phyloP scores from a whole-genome alignment of 345 rosid species.

The Populus alba region DNA sequence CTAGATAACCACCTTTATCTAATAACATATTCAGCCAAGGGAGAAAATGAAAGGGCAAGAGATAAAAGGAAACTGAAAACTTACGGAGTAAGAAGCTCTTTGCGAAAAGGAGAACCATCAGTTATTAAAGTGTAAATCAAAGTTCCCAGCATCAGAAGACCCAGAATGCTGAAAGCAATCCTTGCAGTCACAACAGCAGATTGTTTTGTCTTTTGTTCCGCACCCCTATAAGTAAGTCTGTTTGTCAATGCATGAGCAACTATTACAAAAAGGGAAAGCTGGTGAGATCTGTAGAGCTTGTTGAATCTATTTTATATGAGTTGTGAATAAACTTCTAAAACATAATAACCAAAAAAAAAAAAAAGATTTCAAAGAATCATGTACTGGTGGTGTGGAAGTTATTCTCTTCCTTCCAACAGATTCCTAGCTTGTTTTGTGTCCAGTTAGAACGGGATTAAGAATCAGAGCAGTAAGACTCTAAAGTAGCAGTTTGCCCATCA shows the following conservation, averaged over 20 bases:
- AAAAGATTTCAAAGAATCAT: background rate
- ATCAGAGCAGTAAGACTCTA: background rate
- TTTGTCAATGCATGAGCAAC: slow-evolving; percentile 1
- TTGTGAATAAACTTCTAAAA: background rate
- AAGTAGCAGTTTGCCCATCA: background rate
- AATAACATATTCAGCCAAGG: no score
- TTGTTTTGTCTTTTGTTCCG: slow-evolving; percentile 38
- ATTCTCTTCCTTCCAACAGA: background rate
- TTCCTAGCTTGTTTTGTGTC: background rate
- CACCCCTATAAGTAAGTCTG: slow-evolving; percentile 37
- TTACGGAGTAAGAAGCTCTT: slow-evolving; percentile 82
- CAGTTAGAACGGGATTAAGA: background rate
- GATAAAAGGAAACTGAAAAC: slow-evolving; percentile 15
- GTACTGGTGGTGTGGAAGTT: background rate
- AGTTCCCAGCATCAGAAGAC: slow-evolving; percentile 69
- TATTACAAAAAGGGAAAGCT: background rate
- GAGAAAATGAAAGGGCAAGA: background rate
- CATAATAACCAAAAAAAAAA: background rate
- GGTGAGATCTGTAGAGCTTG: background rate
- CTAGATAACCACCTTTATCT: background rate
- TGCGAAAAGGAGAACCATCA: slow-evolving; percentile 82
- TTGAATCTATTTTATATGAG: background rate
- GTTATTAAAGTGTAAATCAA: slow-evolving; percentile 61
- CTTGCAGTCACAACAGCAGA: slow-evolving; percentile 56
- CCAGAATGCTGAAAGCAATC: slow-evolving; percentile 56